Base-by-base conservation (phyloP, 2,329 filamentous ascomycete species). In the Thielaviopsis populi region DNA sequence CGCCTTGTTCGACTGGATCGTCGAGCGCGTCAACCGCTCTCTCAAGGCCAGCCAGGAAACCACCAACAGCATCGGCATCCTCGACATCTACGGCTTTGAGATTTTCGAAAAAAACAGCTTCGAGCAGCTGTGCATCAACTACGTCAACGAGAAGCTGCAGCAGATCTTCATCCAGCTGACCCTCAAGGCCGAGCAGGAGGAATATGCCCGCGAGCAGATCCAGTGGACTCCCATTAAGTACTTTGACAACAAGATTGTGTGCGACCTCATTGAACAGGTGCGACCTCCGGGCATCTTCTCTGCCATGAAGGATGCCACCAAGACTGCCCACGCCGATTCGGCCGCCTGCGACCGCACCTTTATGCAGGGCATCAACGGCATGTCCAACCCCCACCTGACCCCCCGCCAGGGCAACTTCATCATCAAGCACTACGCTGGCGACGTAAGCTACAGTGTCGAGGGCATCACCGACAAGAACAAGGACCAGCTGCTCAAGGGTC, bases 381-480 rank as follows among this genome's bases (percentile, higher is more conserved):
- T 99, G 75, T 88, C 87, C 0, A 95, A 97, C 73, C 83, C 89
- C 33, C 94, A 99, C 73, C 87, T 99, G 70, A 89, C 91, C 65
- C 89, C 88, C 68, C 84, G 94, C 48, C 92, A 97, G 75, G 92
- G 92, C 61, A 94, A 89, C 73, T 99, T 99, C 75, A 94, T 99
- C 71, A 88, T 99, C 76, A 97, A 96, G 79, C 94, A 99, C 75
- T 99, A 99, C 73, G 94, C 94, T 65, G 94, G 94, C 75, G 94
- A 99, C 75, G 94, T 99, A 69, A 86, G 85, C 68, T 99, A 99
- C 74, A 89, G 88, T 1, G 87, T 97, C 2, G 89, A 95, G 64
- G 94, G 94, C 66, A 99, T 99, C 79, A 99, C 94, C 0, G 94
- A 99, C 74, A 99, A 99, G 81, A 99, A 97, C 79, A 99, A 97